Conservation (phyloP, 2,329 filamentous ascomycete species). For the Sarocladiaceae sp. region DNA sequence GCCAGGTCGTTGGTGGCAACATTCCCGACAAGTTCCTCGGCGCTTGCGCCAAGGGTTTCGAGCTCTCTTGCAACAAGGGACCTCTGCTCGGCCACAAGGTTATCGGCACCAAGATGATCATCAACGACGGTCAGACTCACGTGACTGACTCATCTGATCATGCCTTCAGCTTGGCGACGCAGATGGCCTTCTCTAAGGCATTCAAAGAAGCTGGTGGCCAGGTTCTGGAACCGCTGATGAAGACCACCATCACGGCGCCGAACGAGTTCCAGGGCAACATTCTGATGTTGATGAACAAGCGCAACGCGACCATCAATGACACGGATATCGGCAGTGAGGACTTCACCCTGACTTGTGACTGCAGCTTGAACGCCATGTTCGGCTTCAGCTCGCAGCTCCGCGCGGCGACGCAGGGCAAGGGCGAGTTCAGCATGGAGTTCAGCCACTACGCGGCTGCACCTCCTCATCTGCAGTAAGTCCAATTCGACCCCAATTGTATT, state of each 20-base stretch:
- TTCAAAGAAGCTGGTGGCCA: slow-evolving; percentile 76
- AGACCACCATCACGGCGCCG: slow-evolving; percentile 91
- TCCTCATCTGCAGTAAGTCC: slow-evolving; percentile 76
- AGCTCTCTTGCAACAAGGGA: slow-evolving; percentile 73
- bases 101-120: slow-evolving; percentile 80
- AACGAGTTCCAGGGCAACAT: slow-evolving; percentile 97
- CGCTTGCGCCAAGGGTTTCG: slow-evolving; percentile 93
- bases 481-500: not conserved
- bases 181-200: slow-evolving; percentile 93
- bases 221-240: slow-evolving; percentile 95
- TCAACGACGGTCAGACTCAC: slow-evolving; percentile 95
- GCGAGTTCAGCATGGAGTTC: slow-evolving; percentile 98
- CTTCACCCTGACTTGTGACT: slow-evolving; percentile 87
- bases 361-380: slow-evolving; percentile 95
- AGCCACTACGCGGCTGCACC: slow-evolving; percentile 88
- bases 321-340: slow-evolving; percentile 92
- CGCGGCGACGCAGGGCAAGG: slow-evolving; percentile 94
- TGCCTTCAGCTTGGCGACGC: slow-evolving; percentile 89
- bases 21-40: slow-evolving; percentile 95
- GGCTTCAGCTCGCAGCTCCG: slow-evolving; percentile 88
- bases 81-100: slow-evolving; percentile 91
- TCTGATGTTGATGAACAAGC: slow-evolving; percentile 92
- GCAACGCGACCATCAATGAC: slow-evolving; percentile 89
- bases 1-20: slow-evolving; percentile 79
- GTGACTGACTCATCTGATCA: slow-evolving; percentile 97